Base-by-base conservation (phyloP, 139 green algal genomes). In the Chlorella sp. region DNA sequence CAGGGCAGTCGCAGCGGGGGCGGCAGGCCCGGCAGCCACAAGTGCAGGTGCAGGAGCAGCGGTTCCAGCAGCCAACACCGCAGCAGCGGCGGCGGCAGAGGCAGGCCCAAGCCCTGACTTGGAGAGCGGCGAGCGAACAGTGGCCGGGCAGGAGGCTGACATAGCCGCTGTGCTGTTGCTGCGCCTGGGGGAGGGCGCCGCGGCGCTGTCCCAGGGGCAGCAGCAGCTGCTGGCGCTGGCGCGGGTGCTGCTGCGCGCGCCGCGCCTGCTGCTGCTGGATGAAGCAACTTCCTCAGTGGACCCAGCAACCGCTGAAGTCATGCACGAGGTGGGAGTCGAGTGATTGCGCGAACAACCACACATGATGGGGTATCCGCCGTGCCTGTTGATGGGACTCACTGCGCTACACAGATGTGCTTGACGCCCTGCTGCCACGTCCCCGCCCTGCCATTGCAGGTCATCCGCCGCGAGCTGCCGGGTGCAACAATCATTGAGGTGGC, bases 211-310 rank as follows among this genome's bases (percentile, higher is more conserved):
- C 3, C 83, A 70, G 68, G 95, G 95, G 1, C 94, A 98, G 86
- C 89, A 93, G 84, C 95, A 98, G 90, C 90, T 97, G 82, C 85
- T 98, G 83, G 93, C 89, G 80, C 74, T 98, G 55, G 95, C 94
- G 16, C 84, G 95, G 0, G 83, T 93, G 64, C 86, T 98, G 80
- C 88, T 98, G 74, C 74, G 87, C 16, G 78, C 82, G 0, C 75
- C 88, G 3, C 82, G 32, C 11, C 70, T 98, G 28, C 78, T 98
- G 47, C 84, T 92, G 38, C 79, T 98, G 63, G 95, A 98, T 51
- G 95, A 98, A 74, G 75, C 71, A 13, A 94, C 88, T 2, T 89
- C 92, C 0, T 86, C 79, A 30, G 87, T 96, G 30, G 94, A 96
- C 67, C 87, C 78, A 4, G 86, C 36, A 6, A 96, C 93, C 0